These are phyloP conservation scores for Baudoinia panamericana DNA, from an alignment of 495 filamentous ascomycete genomes.

Conservation along the genomic window DNA sequence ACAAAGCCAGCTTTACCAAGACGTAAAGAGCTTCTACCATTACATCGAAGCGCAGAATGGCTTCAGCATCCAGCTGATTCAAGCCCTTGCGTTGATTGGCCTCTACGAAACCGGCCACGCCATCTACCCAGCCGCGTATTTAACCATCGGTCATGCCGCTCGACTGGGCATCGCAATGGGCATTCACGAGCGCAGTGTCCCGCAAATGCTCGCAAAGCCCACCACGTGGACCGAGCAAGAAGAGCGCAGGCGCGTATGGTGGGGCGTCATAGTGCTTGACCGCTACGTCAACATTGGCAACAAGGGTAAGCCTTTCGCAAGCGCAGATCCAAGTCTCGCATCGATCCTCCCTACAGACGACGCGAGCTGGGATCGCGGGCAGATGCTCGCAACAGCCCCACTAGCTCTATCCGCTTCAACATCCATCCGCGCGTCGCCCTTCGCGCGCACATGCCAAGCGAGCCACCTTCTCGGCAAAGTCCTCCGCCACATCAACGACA, in stretches of 20 bases:
- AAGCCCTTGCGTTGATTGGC: slow-evolving; percentile 34
- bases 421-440: slow-evolving; percentile 11
- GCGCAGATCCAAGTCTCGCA: slow-evolving; percentile 32
- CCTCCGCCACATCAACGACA: slow-evolving; percentile 14
- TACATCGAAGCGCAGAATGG: slow-evolving; percentile 30
- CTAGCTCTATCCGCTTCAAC: slow-evolving; percentile 7
- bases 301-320: slow-evolving; percentile 31
- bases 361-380: slow-evolving; percentile 29
- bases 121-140: slow-evolving; percentile 38
- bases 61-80: slow-evolving; percentile 33
- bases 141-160: slow-evolving; percentile 33
- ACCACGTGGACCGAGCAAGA: slow-evolving; percentile 39
- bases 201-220: slow-evolving; percentile 25
- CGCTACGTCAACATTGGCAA: slow-evolving; percentile 36
- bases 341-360: slow-evolving; percentile 35
- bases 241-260: slow-evolving; percentile 38
- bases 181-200: slow-evolving; percentile 29
- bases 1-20: slow-evolving; percentile 31
- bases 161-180: slow-evolving; percentile 36
- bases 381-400: slow-evolving; percentile 18
- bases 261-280: slow-evolving; percentile 39
- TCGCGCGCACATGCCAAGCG: slow-evolving; percentile 19
- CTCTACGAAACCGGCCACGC: slow-evolving; percentile 38
- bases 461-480: slow-evolving; percentile 16
- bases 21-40: slow-evolving; percentile 32